phyloP scores from a whole-genome alignment of 495 filamentous ascomycete species.

The Podospora appendiculata region DNA sequence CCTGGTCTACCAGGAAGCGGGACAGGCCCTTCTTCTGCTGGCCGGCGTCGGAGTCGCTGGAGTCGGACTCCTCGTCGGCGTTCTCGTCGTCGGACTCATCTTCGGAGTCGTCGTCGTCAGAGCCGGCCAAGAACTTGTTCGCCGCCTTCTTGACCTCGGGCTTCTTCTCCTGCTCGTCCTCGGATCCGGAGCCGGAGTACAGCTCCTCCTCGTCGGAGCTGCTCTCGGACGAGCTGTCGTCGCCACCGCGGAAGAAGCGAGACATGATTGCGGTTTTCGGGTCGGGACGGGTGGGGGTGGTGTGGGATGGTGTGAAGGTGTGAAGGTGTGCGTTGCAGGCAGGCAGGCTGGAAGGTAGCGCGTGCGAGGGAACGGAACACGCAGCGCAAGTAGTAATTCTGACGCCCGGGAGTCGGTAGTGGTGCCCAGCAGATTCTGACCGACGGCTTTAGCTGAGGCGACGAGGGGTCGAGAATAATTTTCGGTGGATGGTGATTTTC shows the following conservation, averaged over 20 bases:
- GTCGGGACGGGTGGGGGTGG: background rate
- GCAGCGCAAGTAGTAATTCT: too few species aligned
- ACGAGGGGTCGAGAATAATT: slow-evolving; percentile 27
- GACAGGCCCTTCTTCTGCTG: slow-evolving; percentile 55
- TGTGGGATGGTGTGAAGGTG: slow-evolving; percentile 2
- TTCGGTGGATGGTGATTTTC: slow-evolving; percentile 27
- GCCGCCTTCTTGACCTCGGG: slow-evolving; percentile 22
- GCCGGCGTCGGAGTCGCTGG: slow-evolving; percentile 59
- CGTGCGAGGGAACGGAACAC: too few species aligned
- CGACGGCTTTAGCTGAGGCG: background rate
- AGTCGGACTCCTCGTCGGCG: slow-evolving; percentile 52
- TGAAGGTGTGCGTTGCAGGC: too few species aligned
- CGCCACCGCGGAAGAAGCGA: slow-evolving; percentile 92
- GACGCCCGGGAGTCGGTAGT: background rate
- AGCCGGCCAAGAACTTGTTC: too few species aligned
- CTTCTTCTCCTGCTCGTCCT: slow-evolving; percentile 44
- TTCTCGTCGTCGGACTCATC: slow-evolving; percentile 37
- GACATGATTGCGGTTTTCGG: slow-evolving; percentile 53
- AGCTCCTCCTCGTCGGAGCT: slow-evolving; percentile 89
- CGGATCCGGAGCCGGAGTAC: slow-evolving; percentile 69
- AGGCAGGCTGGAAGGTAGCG: too few species aligned
- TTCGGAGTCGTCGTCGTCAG: slow-evolving; percentile 34
- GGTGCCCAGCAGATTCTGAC: slow-evolving; percentile 17
- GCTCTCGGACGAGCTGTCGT: slow-evolving; percentile 76
- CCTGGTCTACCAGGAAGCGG: slow-evolving; percentile 71